Conservation (phyloP, 345 rosid species). For the Citrus unshiu region DNA sequence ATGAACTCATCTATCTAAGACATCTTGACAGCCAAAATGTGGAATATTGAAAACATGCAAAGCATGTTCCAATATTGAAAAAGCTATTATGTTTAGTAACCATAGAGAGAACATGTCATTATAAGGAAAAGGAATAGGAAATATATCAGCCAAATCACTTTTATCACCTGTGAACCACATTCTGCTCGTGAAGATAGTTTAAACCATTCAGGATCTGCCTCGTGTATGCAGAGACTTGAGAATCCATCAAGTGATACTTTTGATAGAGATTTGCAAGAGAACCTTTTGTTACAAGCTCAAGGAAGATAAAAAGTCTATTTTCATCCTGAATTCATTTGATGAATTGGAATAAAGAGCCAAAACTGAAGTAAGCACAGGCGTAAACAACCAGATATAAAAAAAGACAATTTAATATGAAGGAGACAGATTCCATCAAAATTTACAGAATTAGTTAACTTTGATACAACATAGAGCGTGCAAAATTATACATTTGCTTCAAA, state of each 20-base stretch:
- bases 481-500: not conserved
- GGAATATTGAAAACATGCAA: not conserved
- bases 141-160: not conserved
- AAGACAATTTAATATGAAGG: not conserved
- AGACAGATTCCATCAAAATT: not conserved
- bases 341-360: not conserved
- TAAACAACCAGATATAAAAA: not conserved
- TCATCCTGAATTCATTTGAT: constrained; percentile 48
- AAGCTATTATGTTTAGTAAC: not conserved
- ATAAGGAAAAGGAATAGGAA: not conserved
- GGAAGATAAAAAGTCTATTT: constrained; percentile 70
- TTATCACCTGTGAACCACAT: constrained; percentile 77
- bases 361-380: not conserved
- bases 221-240: constrained; percentile 70
- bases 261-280: constrained; percentile 66
- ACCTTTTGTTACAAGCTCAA: constrained; percentile 77
- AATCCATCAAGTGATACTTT: constrained; percentile 54
- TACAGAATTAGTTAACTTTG: not conserved
- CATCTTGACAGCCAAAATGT: not conserved
- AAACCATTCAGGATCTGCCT: constrained; percentile 77
- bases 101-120: not conserved
- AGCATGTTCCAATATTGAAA: not conserved
- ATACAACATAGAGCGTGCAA: not conserved
- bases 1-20: not conserved
- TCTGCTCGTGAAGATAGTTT: constrained; percentile 75